Evolutionary conservation across 495 filamentous ascomycete species (phyloP).

Genomic region (Lindgomyces ingoldianus): DNA sequence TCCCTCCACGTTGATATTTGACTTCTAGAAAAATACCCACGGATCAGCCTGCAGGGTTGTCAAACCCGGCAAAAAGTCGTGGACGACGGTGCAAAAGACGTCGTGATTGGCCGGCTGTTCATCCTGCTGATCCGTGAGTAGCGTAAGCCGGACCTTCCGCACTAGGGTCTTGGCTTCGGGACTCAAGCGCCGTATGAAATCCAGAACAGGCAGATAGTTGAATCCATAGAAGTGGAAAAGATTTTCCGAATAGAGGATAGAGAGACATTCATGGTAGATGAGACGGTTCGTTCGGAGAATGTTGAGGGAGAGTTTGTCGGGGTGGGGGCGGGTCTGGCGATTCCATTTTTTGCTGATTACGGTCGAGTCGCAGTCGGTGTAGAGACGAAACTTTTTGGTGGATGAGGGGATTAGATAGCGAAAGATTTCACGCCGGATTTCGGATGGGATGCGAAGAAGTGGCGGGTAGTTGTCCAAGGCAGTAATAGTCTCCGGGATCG

Average conservation of each 20-base stretch:
- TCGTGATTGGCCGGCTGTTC: conserved; percentile 32
- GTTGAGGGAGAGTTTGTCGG: conserved; percentile 29
- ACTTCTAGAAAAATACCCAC: conserved; percentile 37
- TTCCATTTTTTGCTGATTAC: conserved; percentile 33
- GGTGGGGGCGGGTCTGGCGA: conserved; percentile 21
- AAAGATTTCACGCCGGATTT: conserved; percentile 36
- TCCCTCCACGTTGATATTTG: conserved; percentile 4
- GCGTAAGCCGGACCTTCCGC: conserved; percentile 38
- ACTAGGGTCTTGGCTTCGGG: conserved; percentile 38
- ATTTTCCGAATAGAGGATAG: conserved; percentile 39
- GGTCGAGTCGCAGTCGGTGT: conserved; percentile 37
- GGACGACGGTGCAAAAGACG: conserved; percentile 34
- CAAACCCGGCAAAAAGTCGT: conserved; percentile 35
- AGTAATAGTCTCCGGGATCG: conserved; percentile 34
- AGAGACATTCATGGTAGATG: conserved; percentile 38
- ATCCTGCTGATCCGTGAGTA: conserved; percentile 31
- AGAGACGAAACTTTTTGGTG: conserved; percentile 30
- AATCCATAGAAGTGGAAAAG: conserved; percentile 40
- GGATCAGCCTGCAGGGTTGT: conserved; percentile 33
- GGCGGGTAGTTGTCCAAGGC: conserved; percentile 33
- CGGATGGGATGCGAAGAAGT: conserved; percentile 31
- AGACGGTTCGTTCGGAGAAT: conserved; percentile 38
- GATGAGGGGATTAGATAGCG: conserved; percentile 30
- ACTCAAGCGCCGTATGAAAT: conserved; percentile 39
- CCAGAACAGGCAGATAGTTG: conserved; percentile 40